phyloP scores from a whole-genome alignment of 331 rosid genomes.

The Quercus lobata region DNA sequence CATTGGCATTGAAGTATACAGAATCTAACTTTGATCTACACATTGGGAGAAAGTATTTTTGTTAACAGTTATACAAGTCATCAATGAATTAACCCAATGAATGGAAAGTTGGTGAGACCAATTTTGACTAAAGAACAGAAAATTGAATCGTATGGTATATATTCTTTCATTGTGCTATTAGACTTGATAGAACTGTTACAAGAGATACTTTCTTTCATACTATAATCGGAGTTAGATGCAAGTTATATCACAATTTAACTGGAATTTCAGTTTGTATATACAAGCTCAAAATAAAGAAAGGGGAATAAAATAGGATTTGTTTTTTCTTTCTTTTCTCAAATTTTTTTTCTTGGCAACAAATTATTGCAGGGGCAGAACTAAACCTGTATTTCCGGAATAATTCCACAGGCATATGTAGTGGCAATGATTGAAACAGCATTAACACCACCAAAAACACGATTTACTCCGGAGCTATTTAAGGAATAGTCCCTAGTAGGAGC shows the following conservation, averaged over 20 bases:
- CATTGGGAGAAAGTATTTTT: not conserved
- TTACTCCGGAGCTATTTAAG: constrained; percentile 31
- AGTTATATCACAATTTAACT: not conserved
- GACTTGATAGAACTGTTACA: too few species aligned
- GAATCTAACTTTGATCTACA: not conserved
- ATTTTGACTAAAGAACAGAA: too few species aligned
- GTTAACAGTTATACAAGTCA: too few species aligned
- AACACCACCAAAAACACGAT: constrained; percentile 45
- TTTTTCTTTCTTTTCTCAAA: not conserved
- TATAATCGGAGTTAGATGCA: not conserved
- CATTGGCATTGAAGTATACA: not conserved
- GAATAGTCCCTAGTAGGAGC: constrained; percentile 51
- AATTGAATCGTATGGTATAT: too few species aligned
- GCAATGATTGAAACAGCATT: constrained; percentile 72
- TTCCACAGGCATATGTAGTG: constrained; percentile 67
- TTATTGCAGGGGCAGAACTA: not conserved
- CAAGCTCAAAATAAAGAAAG: too few species aligned
- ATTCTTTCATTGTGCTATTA: too few species aligned
- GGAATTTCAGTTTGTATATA: not conserved
- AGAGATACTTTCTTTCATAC: too few species aligned
- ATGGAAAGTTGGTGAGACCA: too few species aligned
- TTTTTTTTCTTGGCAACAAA: not conserved
- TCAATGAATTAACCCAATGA: too few species aligned
- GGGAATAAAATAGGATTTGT: too few species aligned
- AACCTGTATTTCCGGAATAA: constrained; percentile 85